Conservation (phyloP, 164 flowering plant species). For the Magnolia officinalis region DNA sequence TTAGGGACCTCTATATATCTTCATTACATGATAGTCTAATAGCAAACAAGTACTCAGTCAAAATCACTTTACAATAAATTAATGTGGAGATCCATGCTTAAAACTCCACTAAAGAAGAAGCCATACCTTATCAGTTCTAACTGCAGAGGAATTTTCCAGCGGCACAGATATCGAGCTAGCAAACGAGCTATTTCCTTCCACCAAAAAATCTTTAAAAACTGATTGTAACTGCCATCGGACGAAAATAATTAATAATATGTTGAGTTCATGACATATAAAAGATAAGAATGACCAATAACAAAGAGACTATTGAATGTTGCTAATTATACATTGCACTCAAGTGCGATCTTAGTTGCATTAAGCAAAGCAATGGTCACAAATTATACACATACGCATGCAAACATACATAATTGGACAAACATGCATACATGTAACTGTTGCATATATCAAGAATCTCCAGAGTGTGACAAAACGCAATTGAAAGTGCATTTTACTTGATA, state of each 20-base stretch:
- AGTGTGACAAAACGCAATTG: background rate
- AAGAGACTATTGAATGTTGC: too few species aligned
- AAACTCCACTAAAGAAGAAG: background rate
- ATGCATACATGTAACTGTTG: background rate
- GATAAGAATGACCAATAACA: background rate
- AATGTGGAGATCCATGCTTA: background rate
- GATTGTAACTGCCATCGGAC: constrained; percentile 29
- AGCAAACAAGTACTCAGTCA: background rate
- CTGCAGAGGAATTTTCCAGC: constrained; percentile 16
- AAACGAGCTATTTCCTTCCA: constrained; percentile 21
- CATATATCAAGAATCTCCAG: background rate
- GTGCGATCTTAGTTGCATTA: too few species aligned
- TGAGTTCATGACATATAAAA: background rate
- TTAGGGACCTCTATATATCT: too few species aligned
- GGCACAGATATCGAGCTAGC: constrained; percentile 21
- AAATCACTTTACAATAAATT: background rate
- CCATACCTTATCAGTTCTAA: constrained; percentile 25
- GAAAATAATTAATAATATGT: background rate
- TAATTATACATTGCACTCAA: too few species aligned
- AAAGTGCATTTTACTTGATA: background rate
- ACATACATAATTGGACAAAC: background rate
- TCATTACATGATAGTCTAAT: too few species aligned
- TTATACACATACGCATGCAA: too few species aligned
- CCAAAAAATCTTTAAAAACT: constrained; percentile 23
- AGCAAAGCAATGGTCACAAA: too few species aligned